Base-by-base conservation (phyloP, 2,329 filamentous ascomycete genomes). In the Sporothrix mexicana region DNA sequence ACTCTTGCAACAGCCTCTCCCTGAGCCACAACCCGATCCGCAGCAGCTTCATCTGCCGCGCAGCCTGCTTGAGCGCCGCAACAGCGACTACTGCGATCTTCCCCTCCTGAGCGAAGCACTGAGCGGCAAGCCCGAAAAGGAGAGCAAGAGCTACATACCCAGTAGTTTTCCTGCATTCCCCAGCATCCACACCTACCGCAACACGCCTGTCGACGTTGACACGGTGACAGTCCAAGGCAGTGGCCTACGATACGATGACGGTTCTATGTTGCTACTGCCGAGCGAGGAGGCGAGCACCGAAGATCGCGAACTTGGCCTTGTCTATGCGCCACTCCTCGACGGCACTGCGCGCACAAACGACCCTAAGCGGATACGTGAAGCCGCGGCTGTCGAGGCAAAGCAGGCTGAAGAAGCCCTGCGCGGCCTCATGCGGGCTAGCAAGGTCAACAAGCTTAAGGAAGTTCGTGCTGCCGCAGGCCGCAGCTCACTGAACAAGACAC, bases 391-490 rank as follows among this genome's bases (percentile, higher is more conserved):
- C 71, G 87, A 88, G 62, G 88, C 88, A 9, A 86, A 88, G 76
- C 88, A 90, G 74, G 88, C 87, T 2, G 89, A 91, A 78, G 87
- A 88, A 74, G 89, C 89, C 0, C 81, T 91, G 3, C 82, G 89
- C 41, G 82, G 86, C 8, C 82, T 91, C 20, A 86, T 90, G 41
- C 85, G 88, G 25, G 88, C 89, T 20, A 88, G 87, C 72, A 91
- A 91, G 79, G 86, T 88, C 76, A 87, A 88, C 68, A 88, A 88
- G 76, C 88, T 91, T 76, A 91, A 91, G 78, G 89, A 90, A 77
- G 85, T 90, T 59, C 88, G 87, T 76, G 83, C 85, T 2, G 80
- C 86, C 1, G 88, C 89, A 1, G 84, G 87, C 75, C 84, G 84
- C 71, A 85, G 89, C 76, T 78, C 81, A 1, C 81, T 85, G 23